Conservation (phyloP, 1,284 basidiomycete genomes). For the Porodaedalea pini region DNA sequence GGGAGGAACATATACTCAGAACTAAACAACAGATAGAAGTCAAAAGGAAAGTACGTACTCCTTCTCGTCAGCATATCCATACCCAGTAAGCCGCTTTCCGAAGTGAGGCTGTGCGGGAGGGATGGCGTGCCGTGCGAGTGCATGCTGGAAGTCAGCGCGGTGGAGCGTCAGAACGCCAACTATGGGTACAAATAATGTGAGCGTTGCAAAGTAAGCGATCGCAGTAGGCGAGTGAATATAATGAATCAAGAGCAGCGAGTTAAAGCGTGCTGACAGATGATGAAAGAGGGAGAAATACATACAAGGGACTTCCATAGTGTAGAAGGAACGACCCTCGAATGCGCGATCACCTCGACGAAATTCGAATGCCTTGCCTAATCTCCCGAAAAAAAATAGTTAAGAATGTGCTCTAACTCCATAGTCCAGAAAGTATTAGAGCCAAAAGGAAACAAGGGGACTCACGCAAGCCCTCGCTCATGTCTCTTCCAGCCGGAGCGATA, state of each 20-base stretch:
- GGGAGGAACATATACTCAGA: not conserved
- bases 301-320: constrained; percentile 19
- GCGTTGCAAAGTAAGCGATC: too few relatives aligned
- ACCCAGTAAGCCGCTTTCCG: constrained; percentile 13
- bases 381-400: too few relatives aligned
- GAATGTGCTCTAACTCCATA: not conserved
- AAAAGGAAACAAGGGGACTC: not conserved
- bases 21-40: not conserved
- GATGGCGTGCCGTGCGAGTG: constrained; percentile 12
- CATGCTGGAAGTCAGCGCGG: constrained; percentile 18
- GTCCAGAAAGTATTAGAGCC: not conserved
- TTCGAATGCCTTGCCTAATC: constrained; percentile 15
- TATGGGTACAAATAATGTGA: not conserved
- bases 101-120: constrained; percentile 8
- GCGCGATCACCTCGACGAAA: constrained; percentile 12
- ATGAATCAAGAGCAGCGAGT: too few relatives aligned
- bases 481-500: constrained; percentile 11
- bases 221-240: too few relatives aligned
- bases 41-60: constrained; percentile 8
- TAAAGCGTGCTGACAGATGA: too few relatives aligned
- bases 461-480: constrained; percentile 4
- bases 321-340: constrained; percentile 8
- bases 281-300: not conserved
- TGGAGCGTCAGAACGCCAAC: constrained; percentile 20
- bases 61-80: constrained; percentile 3